phyloP scores from a whole-genome alignment of 768 basidiomycete genomes.

The Pleurotus citrinopileatus region DNA sequence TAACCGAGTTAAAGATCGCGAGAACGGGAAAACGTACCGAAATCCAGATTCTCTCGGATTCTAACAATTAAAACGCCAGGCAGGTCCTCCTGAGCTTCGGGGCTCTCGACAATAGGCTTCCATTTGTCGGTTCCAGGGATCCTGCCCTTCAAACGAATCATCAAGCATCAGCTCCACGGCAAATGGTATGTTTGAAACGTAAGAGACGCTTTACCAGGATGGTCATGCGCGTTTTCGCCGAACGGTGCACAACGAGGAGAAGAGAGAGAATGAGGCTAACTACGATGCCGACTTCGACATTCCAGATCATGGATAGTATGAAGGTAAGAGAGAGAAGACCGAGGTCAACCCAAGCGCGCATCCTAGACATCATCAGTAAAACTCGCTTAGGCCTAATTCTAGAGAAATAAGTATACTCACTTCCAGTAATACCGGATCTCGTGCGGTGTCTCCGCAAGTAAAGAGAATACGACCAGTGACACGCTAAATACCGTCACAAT shows the following conservation, averaged over 20 bases:
- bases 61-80: slow-evolving; percentile 85
- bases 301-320: slow-evolving; percentile 81
- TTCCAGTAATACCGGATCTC: slow-evolving; percentile 84
- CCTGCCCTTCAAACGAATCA: slow-evolving; percentile 54
- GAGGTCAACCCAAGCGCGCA: slow-evolving; percentile 92
- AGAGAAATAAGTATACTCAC: slow-evolving; percentile 34
- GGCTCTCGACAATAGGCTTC: slow-evolving; percentile 87
- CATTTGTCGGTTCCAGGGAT: slow-evolving; percentile 87
- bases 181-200: not conserved
- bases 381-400: not conserved
- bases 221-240: slow-evolving; percentile 86
- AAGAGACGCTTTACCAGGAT: slow-evolving; percentile 62
- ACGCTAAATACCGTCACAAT: slow-evolving; percentile 46
- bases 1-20: not conserved
- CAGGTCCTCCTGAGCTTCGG: slow-evolving; percentile 76
- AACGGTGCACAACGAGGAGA: slow-evolving; percentile 85
- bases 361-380: slow-evolving; percentile 36
- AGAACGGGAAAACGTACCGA: slow-evolving; percentile 53
- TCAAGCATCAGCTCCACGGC: not conserved
- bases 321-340: slow-evolving; percentile 85
- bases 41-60: slow-evolving; percentile 88
- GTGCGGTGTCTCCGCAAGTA: slow-evolving; percentile 84
- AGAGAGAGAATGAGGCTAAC: slow-evolving; percentile 86
- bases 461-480: slow-evolving; percentile 78
- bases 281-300: slow-evolving; percentile 91